Percentiles rank a stretch among this genome's conserved stretches.
Evolutionary conservation across 345 rosid genomes (phyloP).

Genomic region (Sisymbrium altissimum): DNA sequence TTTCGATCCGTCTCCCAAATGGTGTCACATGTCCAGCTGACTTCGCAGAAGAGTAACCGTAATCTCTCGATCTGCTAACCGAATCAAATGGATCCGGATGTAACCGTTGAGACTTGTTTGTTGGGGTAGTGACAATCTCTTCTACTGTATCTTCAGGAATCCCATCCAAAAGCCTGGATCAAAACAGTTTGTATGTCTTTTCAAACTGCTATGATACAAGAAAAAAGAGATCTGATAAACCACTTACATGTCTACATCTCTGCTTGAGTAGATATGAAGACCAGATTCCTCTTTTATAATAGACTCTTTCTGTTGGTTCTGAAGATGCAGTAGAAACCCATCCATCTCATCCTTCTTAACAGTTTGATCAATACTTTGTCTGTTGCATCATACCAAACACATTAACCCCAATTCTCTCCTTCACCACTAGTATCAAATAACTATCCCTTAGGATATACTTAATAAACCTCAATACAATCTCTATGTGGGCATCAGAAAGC

Average conservation of each 20-base stretch:
- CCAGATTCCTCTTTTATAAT: conserved; percentile 55
- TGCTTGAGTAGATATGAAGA: conserved; percentile 71
- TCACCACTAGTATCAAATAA: background rate
- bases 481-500: background rate
- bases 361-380: conserved; percentile 55
- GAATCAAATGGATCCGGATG: conserved; percentile 50
- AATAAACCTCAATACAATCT: background rate
- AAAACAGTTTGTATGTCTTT: background rate
- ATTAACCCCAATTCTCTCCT: background rate
- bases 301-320: conserved; percentile 70
- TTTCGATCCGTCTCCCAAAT: conserved; percentile 63
- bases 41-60: conserved; percentile 62
- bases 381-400: conserved; percentile 32
- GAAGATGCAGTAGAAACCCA: conserved; percentile 76
- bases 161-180: conserved; percentile 60
- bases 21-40: conserved; percentile 65
- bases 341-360: conserved; percentile 74
- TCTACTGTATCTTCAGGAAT: conserved; percentile 47
- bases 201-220: no score
- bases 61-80: conserved; percentile 37
- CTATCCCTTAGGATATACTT: background rate
- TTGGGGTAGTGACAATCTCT: conserved; percentile 61
- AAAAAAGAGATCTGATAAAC: background rate
- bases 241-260: conserved; percentile 94
- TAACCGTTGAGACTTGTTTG: conserved; percentile 40